Conservation (phyloP, 2,329 filamentous ascomycete genomes). For the Beauveria rudraprayagi region DNA sequence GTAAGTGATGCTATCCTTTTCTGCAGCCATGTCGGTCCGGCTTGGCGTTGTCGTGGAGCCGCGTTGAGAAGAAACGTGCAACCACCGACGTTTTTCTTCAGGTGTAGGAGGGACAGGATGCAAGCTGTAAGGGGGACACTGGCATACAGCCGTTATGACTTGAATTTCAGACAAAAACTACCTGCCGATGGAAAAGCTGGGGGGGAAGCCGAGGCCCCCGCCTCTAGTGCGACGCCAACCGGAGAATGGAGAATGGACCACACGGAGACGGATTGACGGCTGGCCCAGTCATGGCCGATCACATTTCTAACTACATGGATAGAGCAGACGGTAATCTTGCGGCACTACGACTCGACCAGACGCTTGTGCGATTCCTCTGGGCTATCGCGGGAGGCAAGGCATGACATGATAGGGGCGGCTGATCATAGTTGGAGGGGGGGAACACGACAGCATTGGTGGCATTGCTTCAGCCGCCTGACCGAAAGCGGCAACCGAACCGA, state of each 20-base stretch:
- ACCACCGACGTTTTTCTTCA: not conserved
- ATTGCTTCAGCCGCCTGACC: too few species aligned
- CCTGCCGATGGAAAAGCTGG: not conserved
- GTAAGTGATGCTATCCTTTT: conserved; percentile 17
- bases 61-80: not conserved
- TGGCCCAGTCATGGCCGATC: not conserved
- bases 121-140: not conserved
- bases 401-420: too few species aligned
- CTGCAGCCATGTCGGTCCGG: not conserved
- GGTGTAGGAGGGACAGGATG: not conserved
- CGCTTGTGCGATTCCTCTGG: not conserved
- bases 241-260: not conserved
- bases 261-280: not conserved
- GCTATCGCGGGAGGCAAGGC: not conserved
- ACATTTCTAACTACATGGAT: not conserved
- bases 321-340: too few species aligned
- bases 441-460: too few species aligned
- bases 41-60: not conserved
- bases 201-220: conserved; percentile 5
- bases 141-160: not conserved
- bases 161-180: not conserved
- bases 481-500: too few species aligned
- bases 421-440: too few species aligned
- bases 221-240: not conserved
- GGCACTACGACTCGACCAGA: not conserved